These are phyloP conservation scores for Lonicera japonica DNA, from an alignment of 129 eudicot species.

Conservation along the genomic window DNA sequence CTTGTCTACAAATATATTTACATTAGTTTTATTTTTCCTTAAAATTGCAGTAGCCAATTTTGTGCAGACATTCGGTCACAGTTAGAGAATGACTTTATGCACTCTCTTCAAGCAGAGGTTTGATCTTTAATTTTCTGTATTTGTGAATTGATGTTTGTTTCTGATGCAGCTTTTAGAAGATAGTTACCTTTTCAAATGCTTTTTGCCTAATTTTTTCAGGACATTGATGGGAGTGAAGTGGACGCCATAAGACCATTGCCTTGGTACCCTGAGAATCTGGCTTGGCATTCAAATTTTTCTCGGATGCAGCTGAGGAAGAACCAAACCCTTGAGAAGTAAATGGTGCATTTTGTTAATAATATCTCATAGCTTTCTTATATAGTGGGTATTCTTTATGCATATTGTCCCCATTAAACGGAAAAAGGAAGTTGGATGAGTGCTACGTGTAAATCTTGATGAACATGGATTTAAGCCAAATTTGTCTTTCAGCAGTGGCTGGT, in stretches of 20 bases:
- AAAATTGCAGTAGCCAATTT: constrained; percentile 78
- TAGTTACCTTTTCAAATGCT: background rate
- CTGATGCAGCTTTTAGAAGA: background rate
- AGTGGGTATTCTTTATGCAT: background rate
- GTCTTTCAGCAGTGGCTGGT: too few species aligned
- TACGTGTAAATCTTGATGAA: too few species aligned
- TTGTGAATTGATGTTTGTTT: background rate
- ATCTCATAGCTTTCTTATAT: background rate
- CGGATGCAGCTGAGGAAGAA: constrained; percentile 87
- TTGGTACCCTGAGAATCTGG: constrained; percentile 95
- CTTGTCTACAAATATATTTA: background rate
- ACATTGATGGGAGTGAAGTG: constrained; percentile 48
- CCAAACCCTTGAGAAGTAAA: constrained; percentile 76
- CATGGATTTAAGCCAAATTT: too few species aligned
- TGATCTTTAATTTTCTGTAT: background rate
- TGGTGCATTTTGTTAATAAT: background rate
- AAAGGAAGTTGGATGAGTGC: background rate
- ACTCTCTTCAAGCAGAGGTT: constrained; percentile 78
- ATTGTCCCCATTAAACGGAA: background rate
- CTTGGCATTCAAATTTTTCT: constrained; percentile 98
- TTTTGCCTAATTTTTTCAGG: constrained; percentile 32
- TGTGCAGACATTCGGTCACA: constrained; percentile 62
- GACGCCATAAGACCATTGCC: constrained; percentile 75
- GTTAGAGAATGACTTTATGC: constrained; percentile 74
- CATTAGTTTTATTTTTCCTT: constrained; percentile 5